phyloP scores from a whole-genome alignment of 805 yeast genomes.

The Candida nitratophila region DNA sequence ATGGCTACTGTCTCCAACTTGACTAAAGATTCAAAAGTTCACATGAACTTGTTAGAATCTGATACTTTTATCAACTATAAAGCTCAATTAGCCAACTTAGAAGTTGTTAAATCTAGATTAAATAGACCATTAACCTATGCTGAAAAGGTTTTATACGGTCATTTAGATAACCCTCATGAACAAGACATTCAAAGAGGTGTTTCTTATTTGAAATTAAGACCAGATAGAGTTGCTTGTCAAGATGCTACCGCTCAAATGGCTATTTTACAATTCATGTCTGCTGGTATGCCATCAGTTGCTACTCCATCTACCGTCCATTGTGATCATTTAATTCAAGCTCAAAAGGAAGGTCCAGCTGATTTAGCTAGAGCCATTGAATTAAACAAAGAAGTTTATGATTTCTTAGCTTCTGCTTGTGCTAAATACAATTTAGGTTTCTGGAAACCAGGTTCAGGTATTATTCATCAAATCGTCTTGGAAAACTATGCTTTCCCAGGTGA shows the following conservation, averaged over 20 bases:
- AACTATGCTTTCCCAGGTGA: constrained; percentile 96
- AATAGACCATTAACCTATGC: constrained; percentile 85
- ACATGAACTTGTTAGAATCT: constrained; percentile 56
- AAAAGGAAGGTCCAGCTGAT: constrained; percentile 84
- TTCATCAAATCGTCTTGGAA: constrained; percentile 95
- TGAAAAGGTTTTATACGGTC: constrained; percentile 91
- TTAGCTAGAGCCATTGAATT: constrained; percentile 72
- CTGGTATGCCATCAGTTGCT: constrained; percentile 78
- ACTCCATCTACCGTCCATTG: constrained; percentile 97
- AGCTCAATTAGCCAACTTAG: constrained; percentile 80
- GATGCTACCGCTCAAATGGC: constrained; percentile 99
- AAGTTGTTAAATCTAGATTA: constrained; percentile 67
- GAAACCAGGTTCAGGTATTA: constrained; percentile 99
- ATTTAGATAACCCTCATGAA: constrained; percentile 83
- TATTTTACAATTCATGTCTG: constrained; percentile 95
- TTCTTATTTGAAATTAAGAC: constrained; percentile 85
- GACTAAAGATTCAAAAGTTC: constrained; percentile 48
- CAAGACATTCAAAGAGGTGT: constrained; percentile 70
- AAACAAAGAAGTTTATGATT: constrained; percentile 93
- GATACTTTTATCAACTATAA: constrained; percentile 88
- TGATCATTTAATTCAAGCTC: constrained; percentile 96
- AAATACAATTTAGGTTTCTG: constrained; percentile 97
- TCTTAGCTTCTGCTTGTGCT: constrained; percentile 85
- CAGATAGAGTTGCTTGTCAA: constrained; percentile 99
- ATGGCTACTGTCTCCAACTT: constrained; percentile 44